phyloP scores from a whole-genome alignment of 2,329 filamentous ascomycete genomes.

The Scedosporium apiospermum region DNA sequence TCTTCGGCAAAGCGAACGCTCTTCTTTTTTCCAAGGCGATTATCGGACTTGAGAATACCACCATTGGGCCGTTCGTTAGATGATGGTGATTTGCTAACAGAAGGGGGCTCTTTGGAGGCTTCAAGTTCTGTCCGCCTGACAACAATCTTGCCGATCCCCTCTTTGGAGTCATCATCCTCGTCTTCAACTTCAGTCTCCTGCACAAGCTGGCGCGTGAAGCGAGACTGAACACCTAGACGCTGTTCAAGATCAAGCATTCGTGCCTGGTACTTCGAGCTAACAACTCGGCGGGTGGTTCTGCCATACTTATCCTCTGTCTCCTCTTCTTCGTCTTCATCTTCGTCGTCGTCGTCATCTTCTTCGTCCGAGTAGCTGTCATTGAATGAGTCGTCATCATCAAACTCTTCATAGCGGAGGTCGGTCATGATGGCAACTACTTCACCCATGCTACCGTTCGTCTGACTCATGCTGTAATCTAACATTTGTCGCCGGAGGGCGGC shows the following conservation, averaged over 20 bases:
- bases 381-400: constrained; percentile 38
- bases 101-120: constrained; percentile 5
- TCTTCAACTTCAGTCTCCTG: constrained; percentile 24
- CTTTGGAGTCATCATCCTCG: constrained; percentile 29
- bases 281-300: constrained; percentile 54
- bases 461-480: constrained; percentile 77
- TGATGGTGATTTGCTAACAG: not conserved
- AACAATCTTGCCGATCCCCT: constrained; percentile 47
- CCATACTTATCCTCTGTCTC: constrained; percentile 72
- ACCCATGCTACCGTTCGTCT: constrained; percentile 54
- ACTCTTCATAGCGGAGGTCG: constrained; percentile 76
- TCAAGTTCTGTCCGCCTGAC: constrained; percentile 25
- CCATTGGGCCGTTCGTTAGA: not conserved
- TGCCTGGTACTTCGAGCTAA: constrained; percentile 66
- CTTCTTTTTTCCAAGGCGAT: constrained; percentile 41
- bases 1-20: constrained; percentile 71
- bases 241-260: constrained; percentile 82
- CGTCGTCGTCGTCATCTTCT: constrained; percentile 40
- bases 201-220: constrained; percentile 29
- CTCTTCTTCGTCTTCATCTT: constrained; percentile 54
- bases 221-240: constrained; percentile 53
- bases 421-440: constrained; percentile 91
- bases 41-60: constrained; percentile 11
- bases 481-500: constrained; percentile 75
- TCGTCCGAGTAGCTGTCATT: constrained; percentile 40